Evolutionary conservation across 306 rosid genomes (phyloP), one percentile per base, ranked within the genome.

Genomic region (Elaeagnus macrophylla): DNA sequence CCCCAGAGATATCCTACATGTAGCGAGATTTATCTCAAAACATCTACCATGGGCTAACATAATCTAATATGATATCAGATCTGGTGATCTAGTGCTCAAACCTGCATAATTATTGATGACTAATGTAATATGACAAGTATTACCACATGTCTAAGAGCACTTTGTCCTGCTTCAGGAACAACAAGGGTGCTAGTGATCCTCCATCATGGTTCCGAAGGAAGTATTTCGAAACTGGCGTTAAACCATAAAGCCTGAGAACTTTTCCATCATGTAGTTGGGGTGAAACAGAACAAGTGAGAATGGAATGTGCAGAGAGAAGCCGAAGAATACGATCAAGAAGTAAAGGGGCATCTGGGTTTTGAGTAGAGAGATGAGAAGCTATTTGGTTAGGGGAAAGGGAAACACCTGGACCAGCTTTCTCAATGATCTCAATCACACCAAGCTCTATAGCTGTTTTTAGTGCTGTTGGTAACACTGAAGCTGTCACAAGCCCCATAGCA

Each of bases 391-490:
- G 17, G 2, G 72, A 55, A 32, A 72, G 56, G 35, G 9, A 46
- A 20, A 52, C 56, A 39, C 56, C 61, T 1, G 56, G 60, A 10
- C 72, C 60, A 37, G 65, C 65, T 49, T 37, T 56, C 12, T 61
- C 10, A 5, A 72, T 42, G 35, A 66, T 72, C 60, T 61, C 68
- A 11, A 72, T 41, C 43, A 66, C 56, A 20, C 68, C 72, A 51
- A 65, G 42, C n/a, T 72, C 68, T 50, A 54, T 13, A 41, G 72
- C 47, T 43, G 72, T 64, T 72, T 72, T 72, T 14, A 66, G 20
- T 16, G 50, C 65, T 52, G 43, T 48, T 6, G 67, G 64, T 12
- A 48, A 12, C 5, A 71, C 35, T 15, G 72, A 60, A 25, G 67
- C 45, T 16, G 55, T 71, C 25, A 15, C 51, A 5, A 60, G 51